Percentiles rank a stretch among this genome's conserved stretches.
These are phyloP conservation scores for Crithidia acanthocephali DNA, from an alignment of 208 protist genomes.

Conservation along the genomic window DNA sequence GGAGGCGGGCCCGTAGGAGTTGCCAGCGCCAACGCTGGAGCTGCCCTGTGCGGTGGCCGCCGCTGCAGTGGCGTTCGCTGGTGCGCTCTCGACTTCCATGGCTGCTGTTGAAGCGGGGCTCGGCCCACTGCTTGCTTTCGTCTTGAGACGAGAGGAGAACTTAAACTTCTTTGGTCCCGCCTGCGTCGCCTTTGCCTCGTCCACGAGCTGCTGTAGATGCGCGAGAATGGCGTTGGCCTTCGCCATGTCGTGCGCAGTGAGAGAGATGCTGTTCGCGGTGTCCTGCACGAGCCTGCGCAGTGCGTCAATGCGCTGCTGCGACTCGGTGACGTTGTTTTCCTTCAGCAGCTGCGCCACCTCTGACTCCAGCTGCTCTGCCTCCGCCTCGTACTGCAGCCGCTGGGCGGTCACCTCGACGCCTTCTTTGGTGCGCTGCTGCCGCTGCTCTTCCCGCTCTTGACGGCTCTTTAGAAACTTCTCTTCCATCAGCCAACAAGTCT, in stretches of 20 bases:
- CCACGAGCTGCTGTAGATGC: conserved; percentile 67
- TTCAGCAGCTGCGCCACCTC: conserved; percentile 35
- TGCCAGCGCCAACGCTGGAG: conserved; percentile 21
- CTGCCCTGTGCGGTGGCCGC: neutral
- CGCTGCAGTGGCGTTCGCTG: neutral
- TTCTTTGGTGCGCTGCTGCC: conserved; percentile 42
- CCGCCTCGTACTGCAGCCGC: conserved; percentile 66
- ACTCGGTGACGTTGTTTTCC: conserved; percentile 32
- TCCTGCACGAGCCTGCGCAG: conserved; percentile 68
- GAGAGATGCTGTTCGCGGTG: conserved; percentile 45
- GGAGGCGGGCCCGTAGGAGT: conserved; percentile 45
- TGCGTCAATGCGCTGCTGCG: conserved; percentile 49
- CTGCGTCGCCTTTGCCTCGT: conserved; percentile 25
- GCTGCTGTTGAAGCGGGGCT: neutral
- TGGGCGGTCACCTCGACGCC: conserved; percentile 39
- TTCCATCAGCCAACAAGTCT: conserved; percentile 30
- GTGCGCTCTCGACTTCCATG: neutral
- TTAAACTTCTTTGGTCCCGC: conserved; percentile 50
- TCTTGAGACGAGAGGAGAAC: conserved; percentile 48
- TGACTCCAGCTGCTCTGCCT: conserved; percentile 46
- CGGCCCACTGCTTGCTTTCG: neutral
- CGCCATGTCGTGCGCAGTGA: conserved; percentile 85
- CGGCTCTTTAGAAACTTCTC: conserved; percentile 76
- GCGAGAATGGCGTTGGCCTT: conserved; percentile 67
- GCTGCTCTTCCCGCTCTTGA: conserved; percentile 71